Evolutionary conservation across 306 rosid species (phyloP).

Genomic region (Coriaria nepalensis): DNA sequence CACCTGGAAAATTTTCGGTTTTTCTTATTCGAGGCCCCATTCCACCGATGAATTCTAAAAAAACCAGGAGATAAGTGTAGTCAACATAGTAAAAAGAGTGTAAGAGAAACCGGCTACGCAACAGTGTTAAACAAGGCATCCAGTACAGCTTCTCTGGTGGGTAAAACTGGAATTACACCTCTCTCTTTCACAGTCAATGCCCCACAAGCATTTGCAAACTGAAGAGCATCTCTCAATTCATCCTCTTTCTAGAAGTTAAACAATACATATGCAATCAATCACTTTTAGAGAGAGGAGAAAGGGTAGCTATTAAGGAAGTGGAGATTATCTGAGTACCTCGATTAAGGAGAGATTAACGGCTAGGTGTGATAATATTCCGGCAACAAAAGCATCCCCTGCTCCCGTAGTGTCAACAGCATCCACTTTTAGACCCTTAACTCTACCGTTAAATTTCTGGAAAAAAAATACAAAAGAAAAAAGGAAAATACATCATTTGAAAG

Average conservation of each 20-base stretch:
- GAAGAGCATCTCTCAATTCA: constrained; percentile 64
- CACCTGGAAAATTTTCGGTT: no score
- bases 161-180: constrained; percentile 98
- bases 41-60: no score
- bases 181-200: constrained; percentile 83
- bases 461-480: constrained; percentile 12
- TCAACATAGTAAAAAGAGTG: neutral
- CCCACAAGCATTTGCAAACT: constrained; percentile 89
- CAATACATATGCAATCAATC: neutral
- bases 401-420: constrained; percentile 91
- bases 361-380: constrained; percentile 75
- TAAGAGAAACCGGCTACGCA: constrained; percentile 11
- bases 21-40: no score
- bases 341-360: constrained; percentile 66
- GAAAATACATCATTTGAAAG: constrained; percentile 8
- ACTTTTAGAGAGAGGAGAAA: neutral
- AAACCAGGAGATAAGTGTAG: no score
- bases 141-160: constrained; percentile 60
- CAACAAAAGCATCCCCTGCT: constrained; percentile 99
- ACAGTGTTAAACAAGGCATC: constrained; percentile 44
- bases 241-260: constrained; percentile 57
- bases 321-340: constrained; percentile 28
- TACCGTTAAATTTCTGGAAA: constrained; percentile 76
- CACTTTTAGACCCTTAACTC: constrained; percentile 69
- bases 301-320: no score